Base-by-base conservation (phyloP, 2,329 filamentous ascomycete species). In the Scedosporium aurantiacum region DNA sequence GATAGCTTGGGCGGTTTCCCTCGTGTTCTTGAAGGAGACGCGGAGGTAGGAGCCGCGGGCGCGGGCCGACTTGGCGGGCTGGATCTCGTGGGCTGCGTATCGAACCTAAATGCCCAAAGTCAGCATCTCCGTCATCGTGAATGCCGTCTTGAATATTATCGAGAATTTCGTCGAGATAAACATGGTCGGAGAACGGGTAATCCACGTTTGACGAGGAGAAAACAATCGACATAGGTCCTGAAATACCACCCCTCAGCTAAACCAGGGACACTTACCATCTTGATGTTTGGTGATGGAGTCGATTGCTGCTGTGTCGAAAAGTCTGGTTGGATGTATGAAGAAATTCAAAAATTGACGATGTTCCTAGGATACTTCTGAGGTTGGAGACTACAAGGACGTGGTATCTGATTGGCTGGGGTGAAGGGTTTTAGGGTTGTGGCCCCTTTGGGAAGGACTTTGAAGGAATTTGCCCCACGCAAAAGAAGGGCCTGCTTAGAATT, bases 11-110 rank as follows among this genome's bases (percentile, higher is more conserved):
- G 95, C 94, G 70, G 93, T 97, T 85, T 99, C 95, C 76, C 94
- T 91, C 78, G 94, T 99, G 88, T 99, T 99, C 89, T 99, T 99
- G 90, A 97, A 99, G 72, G 90, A 96, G 73, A 97, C 93, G 78
- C 94, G 91, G 74, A 99, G 90, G 86, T 97, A 99, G 78, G 92
- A 91, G 80, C 95, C 94, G 81, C 94, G 92, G 76, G 93, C 89
- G 83, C 93, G 91, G 80, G 94, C 94, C 82, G 90, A 96, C 86
- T 96, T 97, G 72, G 87, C 84, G 79, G 87, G 81, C 73, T 88
- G 83, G 77, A 95, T 93, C 78, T 91, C 85, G 75, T 87, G 90
- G 77, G 89, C 89, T 80, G 91, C 91, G 91, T 97, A 97, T 81
- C 92, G 91, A 84, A 96, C 91, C 91, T 95, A 74, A 58, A 63